phyloP scores from a whole-genome alignment of 768 basidiomycete species.

The Lentinula aciculospora region DNA sequence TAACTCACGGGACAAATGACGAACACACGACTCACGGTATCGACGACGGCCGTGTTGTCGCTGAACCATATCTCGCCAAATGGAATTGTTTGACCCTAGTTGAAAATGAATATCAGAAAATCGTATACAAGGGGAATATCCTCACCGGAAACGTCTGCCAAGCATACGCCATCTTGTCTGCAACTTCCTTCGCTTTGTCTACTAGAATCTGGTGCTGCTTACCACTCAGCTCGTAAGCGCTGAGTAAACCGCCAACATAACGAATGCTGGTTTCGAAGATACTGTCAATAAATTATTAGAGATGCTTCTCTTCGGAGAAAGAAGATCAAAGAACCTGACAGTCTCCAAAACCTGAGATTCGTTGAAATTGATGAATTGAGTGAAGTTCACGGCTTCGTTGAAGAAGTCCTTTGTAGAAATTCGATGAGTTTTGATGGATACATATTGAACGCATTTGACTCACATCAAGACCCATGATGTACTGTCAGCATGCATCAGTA shows the following conservation, averaged over 20 bases:
- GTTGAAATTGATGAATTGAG: slow-evolving; percentile 35
- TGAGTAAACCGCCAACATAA: slow-evolving; percentile 42
- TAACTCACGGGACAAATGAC: neutral
- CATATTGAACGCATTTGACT: neutral
- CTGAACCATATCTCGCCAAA: slow-evolving; percentile 9
- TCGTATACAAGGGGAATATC: neutral
- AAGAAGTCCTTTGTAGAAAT: slow-evolving; percentile 28
- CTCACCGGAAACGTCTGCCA: slow-evolving; percentile 24
- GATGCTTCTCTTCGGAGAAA: neutral
- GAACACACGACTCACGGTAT: slow-evolving; percentile 5
- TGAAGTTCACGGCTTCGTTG: slow-evolving; percentile 33
- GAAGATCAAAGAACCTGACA: slow-evolving; percentile 27
- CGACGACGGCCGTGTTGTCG: slow-evolving; percentile 31
- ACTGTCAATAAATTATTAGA: slow-evolving; percentile 13
- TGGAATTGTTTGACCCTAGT: slow-evolving; percentile 9
- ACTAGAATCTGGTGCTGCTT: slow-evolving; percentile 31
- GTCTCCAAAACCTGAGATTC: slow-evolving; percentile 27
- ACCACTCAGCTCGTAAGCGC: slow-evolving; percentile 46
- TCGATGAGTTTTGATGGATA: neutral
- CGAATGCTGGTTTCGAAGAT: slow-evolving; percentile 57
- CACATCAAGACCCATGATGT: slow-evolving; percentile 37
- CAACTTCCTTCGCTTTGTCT: slow-evolving; percentile 39
- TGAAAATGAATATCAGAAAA: neutral
- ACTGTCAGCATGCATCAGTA: slow-evolving; percentile 16
- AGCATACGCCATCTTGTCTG: slow-evolving; percentile 40